Evolutionary conservation across 768 basidiomycete species (phyloP).

Genomic region (Wakefieldia striispora): DNA sequence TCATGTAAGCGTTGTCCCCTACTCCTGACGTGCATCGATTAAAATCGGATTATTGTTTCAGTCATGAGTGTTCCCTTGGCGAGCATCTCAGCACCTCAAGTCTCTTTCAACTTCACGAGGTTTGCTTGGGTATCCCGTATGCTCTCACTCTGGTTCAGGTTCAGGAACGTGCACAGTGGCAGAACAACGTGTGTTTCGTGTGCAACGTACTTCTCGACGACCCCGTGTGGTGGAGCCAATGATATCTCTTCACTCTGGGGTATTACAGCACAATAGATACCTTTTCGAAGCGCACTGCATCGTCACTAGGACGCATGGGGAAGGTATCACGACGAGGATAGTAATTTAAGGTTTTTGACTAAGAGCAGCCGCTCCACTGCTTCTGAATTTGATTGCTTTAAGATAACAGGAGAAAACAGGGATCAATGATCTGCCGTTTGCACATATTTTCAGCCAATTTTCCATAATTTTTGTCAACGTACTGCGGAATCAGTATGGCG

Average conservation of each 20-base stretch:
- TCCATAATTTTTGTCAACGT: conserved; percentile 1
- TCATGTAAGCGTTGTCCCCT: conserved; percentile 11
- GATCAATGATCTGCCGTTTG: conserved; percentile 19
- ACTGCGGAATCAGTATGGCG: neutral
- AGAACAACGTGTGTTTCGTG: conserved; percentile 19
- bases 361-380: conserved; percentile 21
- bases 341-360: conserved; percentile 29
- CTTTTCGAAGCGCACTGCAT: conserved; percentile 15
- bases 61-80: conserved; percentile 8
- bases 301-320: conserved; percentile 17
- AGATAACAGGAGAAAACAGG: conserved; percentile 10
- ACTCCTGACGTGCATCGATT: neutral
- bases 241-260: conserved; percentile 12
- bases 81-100: conserved; percentile 1
- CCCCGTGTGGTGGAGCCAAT: conserved; percentile 5
- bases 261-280: conserved; percentile 12
- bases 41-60: conserved; percentile 1
- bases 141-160: conserved; percentile 1
- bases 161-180: neutral
- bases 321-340: conserved; percentile 18
- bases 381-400: conserved; percentile 23
- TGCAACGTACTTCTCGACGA: conserved; percentile 5
- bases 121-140: neutral
- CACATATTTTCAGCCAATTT: conserved; percentile 4
- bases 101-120: neutral